Conservation (phyloP, 192 early-diverging fungal genomes). For the Pilaira anomala region DNA sequence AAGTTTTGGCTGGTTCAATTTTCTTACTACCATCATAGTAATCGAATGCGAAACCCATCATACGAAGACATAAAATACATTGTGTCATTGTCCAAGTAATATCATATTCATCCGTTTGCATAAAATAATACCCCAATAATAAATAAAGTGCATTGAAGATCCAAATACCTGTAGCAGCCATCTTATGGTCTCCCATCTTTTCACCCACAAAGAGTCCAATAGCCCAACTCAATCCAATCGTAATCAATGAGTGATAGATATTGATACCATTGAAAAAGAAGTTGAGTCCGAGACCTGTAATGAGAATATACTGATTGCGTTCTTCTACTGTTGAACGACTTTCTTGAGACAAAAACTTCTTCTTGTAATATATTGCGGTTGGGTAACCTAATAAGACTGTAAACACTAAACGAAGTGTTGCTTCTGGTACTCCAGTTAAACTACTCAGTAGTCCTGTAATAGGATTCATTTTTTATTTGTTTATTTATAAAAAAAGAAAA, state of each 20-base stretch:
- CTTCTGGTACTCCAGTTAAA: constrained; percentile 49
- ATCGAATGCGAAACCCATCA: no score
- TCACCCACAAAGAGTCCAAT: constrained; percentile 33
- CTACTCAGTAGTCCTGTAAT: constrained; percentile 8
- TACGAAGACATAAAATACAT: constrained; percentile 57
- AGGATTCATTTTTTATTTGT: constrained; percentile 1
- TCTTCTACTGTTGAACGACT: constrained; percentile 37
- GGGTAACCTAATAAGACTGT: constrained; percentile 48
- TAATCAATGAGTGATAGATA: constrained; percentile 51
- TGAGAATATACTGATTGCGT: constrained; percentile 46
- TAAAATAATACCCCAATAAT: constrained; percentile 45
- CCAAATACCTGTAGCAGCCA: constrained; percentile 39
- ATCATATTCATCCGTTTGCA: constrained; percentile 51
- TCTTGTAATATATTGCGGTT: constrained; percentile 43
- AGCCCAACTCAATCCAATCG: constrained; percentile 41
- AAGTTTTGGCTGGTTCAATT: neutral
- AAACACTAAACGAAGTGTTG: constrained; percentile 44
- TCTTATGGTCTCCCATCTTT: constrained; percentile 34
- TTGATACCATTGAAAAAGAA: constrained; percentile 47
- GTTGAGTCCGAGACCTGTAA: constrained; percentile 42
- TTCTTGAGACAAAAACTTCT: constrained; percentile 25
- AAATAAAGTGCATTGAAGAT: constrained; percentile 51
- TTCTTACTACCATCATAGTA: neutral
- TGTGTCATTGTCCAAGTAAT: constrained; percentile 63
- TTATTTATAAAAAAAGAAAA: neutral